Conservation (phyloP, 2,329 filamentous ascomycete genomes). For the Ophiostoma himal-ulmi region DNA sequence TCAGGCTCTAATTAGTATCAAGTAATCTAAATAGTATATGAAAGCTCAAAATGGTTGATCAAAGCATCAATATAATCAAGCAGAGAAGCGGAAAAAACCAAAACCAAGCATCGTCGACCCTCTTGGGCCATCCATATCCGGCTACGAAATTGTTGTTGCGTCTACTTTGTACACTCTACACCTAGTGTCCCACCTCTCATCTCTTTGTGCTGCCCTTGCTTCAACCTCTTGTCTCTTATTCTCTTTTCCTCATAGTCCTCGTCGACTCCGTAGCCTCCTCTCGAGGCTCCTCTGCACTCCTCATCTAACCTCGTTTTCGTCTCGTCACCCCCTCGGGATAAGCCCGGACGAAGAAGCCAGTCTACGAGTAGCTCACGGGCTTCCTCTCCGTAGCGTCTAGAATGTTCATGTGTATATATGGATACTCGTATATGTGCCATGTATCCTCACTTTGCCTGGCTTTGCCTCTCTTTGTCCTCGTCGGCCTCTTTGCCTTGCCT, state of each 20-base stretch:
- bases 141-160: neutral
- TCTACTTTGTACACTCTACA: no score
- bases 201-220: neutral
- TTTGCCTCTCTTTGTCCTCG: no score
- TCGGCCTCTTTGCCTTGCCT: neutral
- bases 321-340: neutral
- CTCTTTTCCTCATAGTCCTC: neutral
- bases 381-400: no score
- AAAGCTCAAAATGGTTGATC: no score
- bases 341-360: neutral
- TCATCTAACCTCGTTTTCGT: constrained; percentile 2
- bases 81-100: neutral
- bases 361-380: neutral
- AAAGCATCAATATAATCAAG: neutral
- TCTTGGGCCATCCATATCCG: constrained; percentile 4
- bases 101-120: neutral
- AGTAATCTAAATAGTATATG: neutral
- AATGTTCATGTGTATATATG: no score
- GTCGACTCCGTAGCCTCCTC: neutral
- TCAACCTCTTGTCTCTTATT: neutral
- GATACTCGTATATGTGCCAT: no score
- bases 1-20: neutral
- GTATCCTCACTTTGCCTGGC: no score
- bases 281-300: neutral
- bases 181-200: neutral